These are phyloP conservation scores for Boletus eberwhitei DNA, from an alignment of 768 basidiomycete genomes.

Conservation along the genomic window DNA sequence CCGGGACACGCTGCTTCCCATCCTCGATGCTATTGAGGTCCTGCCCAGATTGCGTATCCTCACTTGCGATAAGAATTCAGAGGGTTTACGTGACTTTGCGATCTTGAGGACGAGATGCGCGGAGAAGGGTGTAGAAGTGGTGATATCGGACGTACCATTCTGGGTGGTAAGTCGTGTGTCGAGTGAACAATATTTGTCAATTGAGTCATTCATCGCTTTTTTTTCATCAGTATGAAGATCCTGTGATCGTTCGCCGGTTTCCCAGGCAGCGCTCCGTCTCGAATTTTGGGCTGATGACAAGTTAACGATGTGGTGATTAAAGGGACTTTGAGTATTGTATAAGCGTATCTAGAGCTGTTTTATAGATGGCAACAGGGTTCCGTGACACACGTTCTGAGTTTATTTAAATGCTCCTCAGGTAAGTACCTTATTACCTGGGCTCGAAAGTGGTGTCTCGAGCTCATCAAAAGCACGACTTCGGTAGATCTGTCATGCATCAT, in stretches of 20 bases:
- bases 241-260: conserved; percentile 30
- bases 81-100: conserved; percentile 20
- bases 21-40: conserved; percentile 31
- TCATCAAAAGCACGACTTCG: neutral
- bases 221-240: conserved; percentile 35
- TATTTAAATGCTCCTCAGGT: too few relatives aligned
- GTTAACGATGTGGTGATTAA: conserved; percentile 6
- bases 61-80: conserved; percentile 32
- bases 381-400: neutral
- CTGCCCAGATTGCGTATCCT: conserved; percentile 36
- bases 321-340: neutral
- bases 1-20: conserved; percentile 22
- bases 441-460: too few relatives aligned
- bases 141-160: conserved; percentile 27
- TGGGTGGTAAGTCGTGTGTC: conserved; percentile 34
- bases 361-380: neutral
- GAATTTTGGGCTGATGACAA: conserved; percentile 36
- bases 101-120: conserved; percentile 28
- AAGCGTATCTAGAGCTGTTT: neutral
- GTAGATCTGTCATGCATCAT: too few relatives aligned
- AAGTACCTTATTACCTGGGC: too few relatives aligned
- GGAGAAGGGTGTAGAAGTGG: conserved; percentile 29
- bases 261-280: conserved; percentile 36
- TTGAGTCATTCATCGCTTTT: neutral
- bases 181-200: neutral